Conservation (phyloP, 2,329 filamentous ascomycete genomes). For the Claviceps monticola region DNA sequence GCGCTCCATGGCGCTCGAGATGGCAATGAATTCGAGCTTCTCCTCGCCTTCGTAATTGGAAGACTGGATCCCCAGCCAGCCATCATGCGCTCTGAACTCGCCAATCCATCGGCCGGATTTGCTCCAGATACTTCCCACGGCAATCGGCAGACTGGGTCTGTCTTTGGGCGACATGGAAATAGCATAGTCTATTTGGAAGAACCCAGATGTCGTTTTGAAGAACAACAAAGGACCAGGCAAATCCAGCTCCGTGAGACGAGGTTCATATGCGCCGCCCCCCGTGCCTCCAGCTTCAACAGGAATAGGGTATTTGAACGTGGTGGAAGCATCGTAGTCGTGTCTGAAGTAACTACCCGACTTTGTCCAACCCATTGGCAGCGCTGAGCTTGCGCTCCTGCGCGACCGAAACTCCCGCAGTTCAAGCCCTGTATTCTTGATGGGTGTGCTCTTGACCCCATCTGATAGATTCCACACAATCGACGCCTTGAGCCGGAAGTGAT, state of each 20-base stretch:
- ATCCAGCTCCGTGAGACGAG: slow-evolving; percentile 16
- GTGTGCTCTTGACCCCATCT: slow-evolving; percentile 21
- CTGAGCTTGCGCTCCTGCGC: slow-evolving; percentile 15
- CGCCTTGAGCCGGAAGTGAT: slow-evolving; percentile 25
- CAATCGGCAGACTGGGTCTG: slow-evolving; percentile 24
- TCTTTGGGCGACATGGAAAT: slow-evolving; percentile 22
- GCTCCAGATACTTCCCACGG: slow-evolving; percentile 28
- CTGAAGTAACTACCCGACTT: slow-evolving; percentile 22
- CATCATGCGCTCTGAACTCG: slow-evolving; percentile 29
- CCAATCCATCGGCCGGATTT: slow-evolving; percentile 25
- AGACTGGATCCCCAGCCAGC: slow-evolving; percentile 31
- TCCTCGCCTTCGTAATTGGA: slow-evolving; percentile 32
- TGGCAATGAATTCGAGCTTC: slow-evolving; percentile 29
- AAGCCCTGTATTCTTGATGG: slow-evolving; percentile 24
- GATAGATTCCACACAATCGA: slow-evolving; percentile 26
- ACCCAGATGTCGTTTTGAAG: slow-evolving; percentile 24
- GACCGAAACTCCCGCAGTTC: slow-evolving; percentile 25
- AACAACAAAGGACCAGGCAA: slow-evolving; percentile 25
- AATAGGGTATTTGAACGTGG: slow-evolving; percentile 28
- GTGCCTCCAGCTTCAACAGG: slow-evolving; percentile 23
- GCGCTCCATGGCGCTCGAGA: slow-evolving; percentile 27
- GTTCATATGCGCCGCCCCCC: slow-evolving; percentile 15
- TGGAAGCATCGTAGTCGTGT: slow-evolving; percentile 25
- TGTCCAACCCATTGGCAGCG: slow-evolving; percentile 26
- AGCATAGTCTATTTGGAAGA: slow-evolving; percentile 27